Evolutionary conservation across 768 basidiomycete genomes (phyloP), one percentile per base, ranked within the genome.

Genomic region (Hygrocybe coccinea): DNA sequence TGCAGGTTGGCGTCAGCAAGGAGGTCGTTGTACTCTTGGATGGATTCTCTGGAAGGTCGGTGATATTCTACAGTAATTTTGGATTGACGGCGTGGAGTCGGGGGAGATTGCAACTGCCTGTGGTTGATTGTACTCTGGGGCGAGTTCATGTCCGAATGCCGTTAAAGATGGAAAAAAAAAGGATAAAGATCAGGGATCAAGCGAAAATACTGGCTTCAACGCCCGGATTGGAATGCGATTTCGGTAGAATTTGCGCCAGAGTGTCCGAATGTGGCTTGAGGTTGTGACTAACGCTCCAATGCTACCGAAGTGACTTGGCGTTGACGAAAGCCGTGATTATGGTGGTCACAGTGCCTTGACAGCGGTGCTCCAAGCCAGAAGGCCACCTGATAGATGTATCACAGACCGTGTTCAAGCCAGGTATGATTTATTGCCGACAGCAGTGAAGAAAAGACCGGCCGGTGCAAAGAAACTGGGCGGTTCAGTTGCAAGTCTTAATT

Each of bases 61-160:
- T 87, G 83, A 68, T 88, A 86, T 65, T 91, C 86, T 68, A 91
- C 76, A 14, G 86, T 84, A 54, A 81, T 83, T 75, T 80, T 85
- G 24, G 84, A 84, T 62, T 76, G 75, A 61, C 75, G 71, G 59
- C 70, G 74, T 60, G 73, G 71, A 54, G 76, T 22, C 9, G 51
- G 9, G 11, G 51, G 33, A 17, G 29, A 21, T 50, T 24, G 49
- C 11, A 29, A 19, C 19, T 34, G 49, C 34, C 33, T 50, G 6
- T 34, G 49, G 34, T 34, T 24, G 34, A 34, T 24, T 19, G 21
- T 22, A 12, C n/a, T n/a, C 11, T 46, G 44, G 5, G 44, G 22
- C 34, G 49, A 29, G 34, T 17, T 15, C 49, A 50, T 50, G 36
- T 35, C 49, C 49, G 49, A 34, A 36, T 24, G 21, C 19, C 15